Evolutionary conservation across 345 rosid genomes (phyloP).

Genomic region (Eucalyptus rudis): DNA sequence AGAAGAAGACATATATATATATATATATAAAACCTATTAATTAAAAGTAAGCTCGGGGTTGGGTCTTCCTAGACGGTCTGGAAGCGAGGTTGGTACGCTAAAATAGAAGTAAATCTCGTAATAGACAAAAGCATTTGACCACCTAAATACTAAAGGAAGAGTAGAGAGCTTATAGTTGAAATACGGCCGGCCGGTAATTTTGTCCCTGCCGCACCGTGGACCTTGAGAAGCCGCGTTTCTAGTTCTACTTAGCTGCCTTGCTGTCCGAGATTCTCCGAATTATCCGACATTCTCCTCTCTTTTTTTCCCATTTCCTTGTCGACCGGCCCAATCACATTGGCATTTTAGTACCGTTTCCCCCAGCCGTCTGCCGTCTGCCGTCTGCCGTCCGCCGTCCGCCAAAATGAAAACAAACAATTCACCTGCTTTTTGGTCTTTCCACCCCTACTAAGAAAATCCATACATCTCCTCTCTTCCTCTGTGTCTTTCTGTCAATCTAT

Average conservation of each 20-base stretch:
- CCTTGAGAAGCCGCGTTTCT: not conserved
- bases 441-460: not conserved
- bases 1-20: not conserved
- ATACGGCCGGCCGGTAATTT: not conserved
- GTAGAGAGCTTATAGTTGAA: not conserved
- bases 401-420: not conserved
- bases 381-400: not conserved
- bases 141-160: not conserved
- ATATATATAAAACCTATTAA: too few relatives aligned
- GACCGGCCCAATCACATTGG: not conserved
- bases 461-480: not conserved
- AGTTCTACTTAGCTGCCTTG: not conserved
- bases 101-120: not conserved
- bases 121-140: not conserved
- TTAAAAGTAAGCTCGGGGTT: not conserved
- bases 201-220: not conserved
- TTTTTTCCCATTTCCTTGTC: not conserved
- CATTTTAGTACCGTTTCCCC: not conserved
- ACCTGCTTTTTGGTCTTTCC: not conserved
- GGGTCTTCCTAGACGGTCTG: not conserved
- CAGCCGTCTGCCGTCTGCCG: not conserved
- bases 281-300: not conserved
- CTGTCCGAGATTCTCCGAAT: not conserved
- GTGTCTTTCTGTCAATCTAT: not conserved
- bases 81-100: not conserved